Evolutionary conservation across 208 protist species (phyloP), one percentile per base, ranked within the genome.

Genomic region (Trypanosoma boissoni): DNA sequence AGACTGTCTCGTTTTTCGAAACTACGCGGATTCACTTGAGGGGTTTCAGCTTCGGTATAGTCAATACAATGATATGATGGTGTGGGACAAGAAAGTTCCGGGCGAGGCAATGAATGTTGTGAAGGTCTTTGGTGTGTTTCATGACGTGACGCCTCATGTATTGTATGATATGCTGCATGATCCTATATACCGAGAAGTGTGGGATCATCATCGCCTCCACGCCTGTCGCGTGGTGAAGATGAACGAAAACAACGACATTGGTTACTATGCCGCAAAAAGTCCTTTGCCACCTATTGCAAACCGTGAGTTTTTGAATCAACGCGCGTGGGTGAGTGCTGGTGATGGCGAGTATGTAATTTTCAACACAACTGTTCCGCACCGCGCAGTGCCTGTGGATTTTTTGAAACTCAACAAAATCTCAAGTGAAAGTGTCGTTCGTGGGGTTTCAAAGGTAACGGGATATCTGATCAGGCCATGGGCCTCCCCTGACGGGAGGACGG

Each of bases 251-350:
- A 93, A 89, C n/a, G 91, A 96, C 54, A 88, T 96, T 31, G 88
- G 91, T 48, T 96, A 96, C 75, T 96, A 96, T 64, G 86, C 86
- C 1, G 88, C 72, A 0, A 90, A 86, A 59, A 80, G 76, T n/a
- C 88, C 87, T 4, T 52, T 88, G 37, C 67, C 76, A 45, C 63
- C 84, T 14, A 80, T 96, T 18, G 53, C 78, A 1, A 86, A 84
- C 37, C 83, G 91, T 42, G 91, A 96, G 58, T 95, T 96, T 76
- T 83, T 95, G 41, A 95, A 94, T 59, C 91, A 96, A 65, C 83
- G 91, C 27, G 76, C 75, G 59, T 96, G 91, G 88, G 69, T 88
- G 34, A 76, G 78, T 20, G 72, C 80, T 28, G 86, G 80, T 0
- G 48, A 45, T 65, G 67, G 63, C 26, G 84, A 92, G 67, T 96